Conservation (phyloP, 345 rosid species). For the Citrus unshiu region DNA sequence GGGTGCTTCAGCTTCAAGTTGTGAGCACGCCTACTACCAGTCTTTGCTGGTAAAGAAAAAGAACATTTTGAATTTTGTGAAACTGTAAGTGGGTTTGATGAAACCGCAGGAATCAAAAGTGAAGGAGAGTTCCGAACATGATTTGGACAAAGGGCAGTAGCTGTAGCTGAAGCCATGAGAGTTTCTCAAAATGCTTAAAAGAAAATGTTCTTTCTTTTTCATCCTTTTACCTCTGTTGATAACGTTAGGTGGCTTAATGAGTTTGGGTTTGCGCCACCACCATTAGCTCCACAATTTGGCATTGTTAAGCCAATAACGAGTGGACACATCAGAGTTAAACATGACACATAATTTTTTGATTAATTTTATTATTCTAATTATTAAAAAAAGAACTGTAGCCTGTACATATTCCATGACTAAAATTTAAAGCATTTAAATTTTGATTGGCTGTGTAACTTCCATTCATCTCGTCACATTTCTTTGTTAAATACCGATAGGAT, state of each 20-base stretch:
- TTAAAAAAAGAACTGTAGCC: too few relatives aligned
- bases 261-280: background rate
- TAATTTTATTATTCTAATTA: too few relatives aligned
- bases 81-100: constrained; percentile 4
- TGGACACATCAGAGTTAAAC: background rate
- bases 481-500: too few relatives aligned
- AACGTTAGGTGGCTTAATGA: background rate
- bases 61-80: constrained; percentile 6
- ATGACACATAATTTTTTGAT: too few relatives aligned
- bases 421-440: too few relatives aligned
- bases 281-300: too few relatives aligned
- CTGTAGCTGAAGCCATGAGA: constrained; percentile 29
- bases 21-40: background rate
- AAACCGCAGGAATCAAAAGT: constrained; percentile 15
- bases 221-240: background rate
- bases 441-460: too few relatives aligned
- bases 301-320: background rate
- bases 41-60: constrained; percentile 18
- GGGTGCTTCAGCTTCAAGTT: constrained; percentile 25
- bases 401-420: too few relatives aligned
- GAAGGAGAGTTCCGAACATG: constrained; percentile 8
- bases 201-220: too few relatives aligned
- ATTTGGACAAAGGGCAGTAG: constrained; percentile 18
- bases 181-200: too few relatives aligned
- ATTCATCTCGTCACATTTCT: too few relatives aligned